Percentiles rank a stretch among this genome's conserved stretches.
Evolutionary conservation across 495 filamentous ascomycete species (phyloP).

Genomic region (Xylaria telfairii): DNA sequence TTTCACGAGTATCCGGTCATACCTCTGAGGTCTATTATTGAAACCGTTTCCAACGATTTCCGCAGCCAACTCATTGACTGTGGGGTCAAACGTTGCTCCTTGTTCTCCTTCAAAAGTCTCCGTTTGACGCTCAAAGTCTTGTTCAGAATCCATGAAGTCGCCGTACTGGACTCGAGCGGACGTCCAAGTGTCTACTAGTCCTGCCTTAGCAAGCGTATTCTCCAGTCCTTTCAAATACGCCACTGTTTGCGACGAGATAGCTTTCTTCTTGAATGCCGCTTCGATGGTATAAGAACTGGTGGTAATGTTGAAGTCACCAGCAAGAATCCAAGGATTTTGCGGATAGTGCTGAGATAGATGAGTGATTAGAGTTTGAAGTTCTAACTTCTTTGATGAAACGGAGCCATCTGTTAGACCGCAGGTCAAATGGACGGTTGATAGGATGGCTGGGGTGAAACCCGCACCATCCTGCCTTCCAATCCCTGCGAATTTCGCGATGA

Average conservation of each 20-base stretch:
- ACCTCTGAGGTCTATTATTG: slow-evolving; percentile 61
- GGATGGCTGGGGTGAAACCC: slow-evolving; percentile 40
- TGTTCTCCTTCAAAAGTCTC: slow-evolving; percentile 55
- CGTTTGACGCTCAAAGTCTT: slow-evolving; percentile 23
- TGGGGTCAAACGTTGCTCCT: slow-evolving; percentile 64
- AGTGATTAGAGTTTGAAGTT: slow-evolving; percentile 51
- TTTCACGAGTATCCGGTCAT: slow-evolving; percentile 60
- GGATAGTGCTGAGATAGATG: slow-evolving; percentile 46
- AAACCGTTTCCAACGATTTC: slow-evolving; percentile 45
- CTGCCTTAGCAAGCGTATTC: slow-evolving; percentile 37
- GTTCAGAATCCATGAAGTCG: slow-evolving; percentile 33
- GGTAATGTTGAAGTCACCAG: slow-evolving; percentile 64
- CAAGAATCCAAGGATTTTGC: slow-evolving; percentile 55
- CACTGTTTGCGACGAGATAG: slow-evolving; percentile 48
- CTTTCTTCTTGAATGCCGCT: slow-evolving; percentile 50
- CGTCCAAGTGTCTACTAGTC: slow-evolving; percentile 52
- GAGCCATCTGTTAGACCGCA: slow-evolving; percentile 59
- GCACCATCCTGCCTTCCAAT: slow-evolving; percentile 36
- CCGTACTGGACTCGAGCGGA: slow-evolving; percentile 42
- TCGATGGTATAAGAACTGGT: slow-evolving; percentile 58
- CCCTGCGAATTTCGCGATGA: slow-evolving; percentile 49
- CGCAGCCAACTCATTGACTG: slow-evolving; percentile 55
- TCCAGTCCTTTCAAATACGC: slow-evolving; percentile 43
- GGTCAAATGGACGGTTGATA: slow-evolving; percentile 61
- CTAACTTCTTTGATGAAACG: slow-evolving; percentile 55